Evolutionary conservation across 805 yeast species (phyloP), one percentile per base, ranked within the genome.

Genomic region (Yarrowia bubula): DNA sequence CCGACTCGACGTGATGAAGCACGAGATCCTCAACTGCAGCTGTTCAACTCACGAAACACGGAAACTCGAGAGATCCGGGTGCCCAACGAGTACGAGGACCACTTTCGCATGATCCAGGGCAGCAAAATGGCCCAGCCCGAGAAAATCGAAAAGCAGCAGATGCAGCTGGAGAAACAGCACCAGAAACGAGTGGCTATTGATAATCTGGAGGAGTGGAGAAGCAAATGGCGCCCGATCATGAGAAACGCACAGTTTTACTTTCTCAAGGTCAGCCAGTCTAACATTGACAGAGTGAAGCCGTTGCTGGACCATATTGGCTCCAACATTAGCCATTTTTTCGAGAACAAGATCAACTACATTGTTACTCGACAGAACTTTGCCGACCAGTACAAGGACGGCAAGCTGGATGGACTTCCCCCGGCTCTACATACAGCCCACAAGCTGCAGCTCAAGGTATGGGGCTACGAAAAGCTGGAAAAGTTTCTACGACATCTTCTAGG

Each of bases 391-490:
- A 58, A 58, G 10, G 35, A 43, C 10, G 51, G 64, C 14, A 58
- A 58, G 33, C 32, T 58, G 18, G 51, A 58, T 1, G 51, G 43
- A 2, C 64, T 58, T 0, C 64, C 64, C 9, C 43, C 64, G 22
- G 51, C 51, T 13, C 35, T 58, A 4, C 32, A 14, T 14, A 43
- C 50, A 8, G 64, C 64, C 14, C 64, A 58, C 22, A 43, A 44
- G 51, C 51, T 58, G n/a, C 51, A 58, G 14, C 50, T 58, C 43
- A 58, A 58, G 43, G 64, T 58, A 11, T 58, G 64, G 64, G 50
- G 51, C 17, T 58, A 58, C 42, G 64, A 58, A 18, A 58, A 58
- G 43, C 42, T 58, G 11, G 51, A 58, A 13, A 58, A 44, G 64
- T 58, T 58, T 37, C n/a, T 58, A 9, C 51, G 64, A 9, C 51